Conservation (phyloP, 2,329 filamentous ascomycete genomes). For the Raffaelea albimanens region DNA sequence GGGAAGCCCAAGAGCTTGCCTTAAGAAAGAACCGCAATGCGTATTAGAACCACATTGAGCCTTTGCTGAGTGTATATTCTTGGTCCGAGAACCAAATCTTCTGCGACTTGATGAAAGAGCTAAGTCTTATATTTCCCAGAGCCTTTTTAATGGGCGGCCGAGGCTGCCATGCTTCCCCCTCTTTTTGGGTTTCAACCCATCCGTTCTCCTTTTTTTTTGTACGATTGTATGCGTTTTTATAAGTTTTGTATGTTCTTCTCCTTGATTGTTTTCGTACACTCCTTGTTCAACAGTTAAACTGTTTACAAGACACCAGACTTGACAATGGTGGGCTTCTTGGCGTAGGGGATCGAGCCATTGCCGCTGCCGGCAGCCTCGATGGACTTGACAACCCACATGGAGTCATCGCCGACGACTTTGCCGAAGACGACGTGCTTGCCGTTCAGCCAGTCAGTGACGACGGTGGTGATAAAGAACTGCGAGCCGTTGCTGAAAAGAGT, state of each 20-base stretch:
- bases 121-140: too few species aligned
- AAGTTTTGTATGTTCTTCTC: background rate
- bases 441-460: constrained; percentile 77
- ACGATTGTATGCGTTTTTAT: background rate
- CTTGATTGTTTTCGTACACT: background rate
- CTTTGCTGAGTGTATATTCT: too few species aligned
- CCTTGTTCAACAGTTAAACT: background rate
- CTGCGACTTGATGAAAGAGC: too few species aligned
- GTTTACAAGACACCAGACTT: constrained; percentile 8
- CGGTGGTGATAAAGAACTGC: constrained; percentile 96
- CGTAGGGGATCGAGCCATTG: constrained; percentile 47
- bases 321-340: constrained; percentile 25
- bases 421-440: constrained; percentile 81
- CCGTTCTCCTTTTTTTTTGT: too few species aligned
- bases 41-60: background rate
- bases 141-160: too few species aligned
- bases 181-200: too few species aligned
- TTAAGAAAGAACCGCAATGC: background rate
- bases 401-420: constrained; percentile 48
- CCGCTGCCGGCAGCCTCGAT: constrained; percentile 48
- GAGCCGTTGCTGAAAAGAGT: constrained; percentile 72
- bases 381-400: constrained; percentile 46
- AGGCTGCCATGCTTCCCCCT: too few species aligned
- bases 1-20: too few species aligned
- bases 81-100: too few species aligned